Evolutionary conservation across 768 basidiomycete species (phyloP), one percentile per base, ranked within the genome.

Genomic region (Suillus brevipes): DNA sequence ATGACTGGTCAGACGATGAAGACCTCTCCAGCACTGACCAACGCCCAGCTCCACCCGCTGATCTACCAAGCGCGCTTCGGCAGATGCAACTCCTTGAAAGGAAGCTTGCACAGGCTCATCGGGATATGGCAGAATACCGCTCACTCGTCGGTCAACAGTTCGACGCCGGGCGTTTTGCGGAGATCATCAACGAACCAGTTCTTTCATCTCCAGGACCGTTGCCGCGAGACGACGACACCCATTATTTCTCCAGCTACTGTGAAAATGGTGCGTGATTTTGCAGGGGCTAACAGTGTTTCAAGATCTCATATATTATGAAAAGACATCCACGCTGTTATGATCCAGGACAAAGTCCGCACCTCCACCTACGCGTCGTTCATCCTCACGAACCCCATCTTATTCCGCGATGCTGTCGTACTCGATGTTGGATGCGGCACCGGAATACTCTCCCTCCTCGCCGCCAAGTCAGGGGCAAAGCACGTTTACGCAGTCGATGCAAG

Each of bases 391-490:
- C 90, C 94, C 0, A 73, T 82, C 7, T 78, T 95, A 14, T 97
- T 98, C 82, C 85, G 86, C 63, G 91, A 89, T 67, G 92, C 94
- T 20, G 77, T 90, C 59, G 97, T 99, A 6, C 87, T 99, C 65
- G 97, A 98, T 70, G 95, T 98, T 28, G 97, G 97, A 6, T 99
- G 97, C 70, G 97, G 97, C 1, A 97, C 96, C 0, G 94, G 96
- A 2, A 95, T 97, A 58, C 82, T 97, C 10, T 94, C 93, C 31
- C 82, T 98, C 65, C 92, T 97, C 70, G 94, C 94, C 6, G 96
- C 96, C 2, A 83, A 86, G 62, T 89, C 92, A 1, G 96, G 96
- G 16, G 96, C 96, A 13, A 91, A 90, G 74, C 87, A 89, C 34
- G 96, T 98, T 9, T 90, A 94, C 65, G 92, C 95, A 18, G 89